These are phyloP conservation scores for Rhizopus stolonifer DNA, from an alignment of 371 early-diverging fungal species.

Conservation along the genomic window DNA sequence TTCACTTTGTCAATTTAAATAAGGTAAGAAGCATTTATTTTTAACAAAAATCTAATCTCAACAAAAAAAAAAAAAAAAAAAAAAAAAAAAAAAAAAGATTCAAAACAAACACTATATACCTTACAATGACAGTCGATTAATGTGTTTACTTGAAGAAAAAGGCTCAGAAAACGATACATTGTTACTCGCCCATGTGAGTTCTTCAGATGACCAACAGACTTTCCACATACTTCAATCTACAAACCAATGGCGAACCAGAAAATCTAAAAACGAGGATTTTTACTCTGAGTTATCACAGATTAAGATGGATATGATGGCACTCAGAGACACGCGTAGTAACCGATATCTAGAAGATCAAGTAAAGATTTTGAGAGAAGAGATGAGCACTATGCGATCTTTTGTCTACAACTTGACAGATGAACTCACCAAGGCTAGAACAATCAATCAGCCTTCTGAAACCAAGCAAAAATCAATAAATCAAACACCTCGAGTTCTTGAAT, in stretches of 20 bases:
- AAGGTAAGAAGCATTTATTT: slow-evolving; percentile 48
- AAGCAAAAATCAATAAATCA: too few relatives aligned
- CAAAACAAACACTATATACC: background rate
- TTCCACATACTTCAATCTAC: slow-evolving; percentile 86
- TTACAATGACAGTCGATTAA: slow-evolving; percentile 93
- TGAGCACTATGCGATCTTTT: slow-evolving; percentile 36
- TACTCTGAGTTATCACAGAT: slow-evolving; percentile 60
- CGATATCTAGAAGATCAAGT: slow-evolving; percentile 26
- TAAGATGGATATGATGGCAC: slow-evolving; percentile 43
- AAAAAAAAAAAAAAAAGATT: too few relatives aligned
- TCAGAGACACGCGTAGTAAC: slow-evolving; percentile 21
- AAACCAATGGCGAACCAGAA: slow-evolving; percentile 74
- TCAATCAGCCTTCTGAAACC: too few relatives aligned
- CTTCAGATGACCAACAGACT: slow-evolving; percentile 78
- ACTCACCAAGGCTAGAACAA: slow-evolving; percentile 38
- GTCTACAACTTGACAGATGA: slow-evolving; percentile 34
- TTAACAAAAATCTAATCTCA: too few relatives aligned
- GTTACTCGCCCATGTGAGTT: slow-evolving; percentile 87
- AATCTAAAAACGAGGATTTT: slow-evolving; percentile 51
- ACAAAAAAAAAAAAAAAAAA: too few relatives aligned
- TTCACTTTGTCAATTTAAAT: slow-evolving; percentile 98
- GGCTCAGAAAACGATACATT: slow-evolving; percentile 88
- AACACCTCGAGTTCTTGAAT: too few relatives aligned
- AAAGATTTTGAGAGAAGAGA: slow-evolving; percentile 34
- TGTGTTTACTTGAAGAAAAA: slow-evolving; percentile 16